Base-by-base conservation (phyloP, 2,329 filamentous ascomycete species). In the Diaporthe nobilis region DNA sequence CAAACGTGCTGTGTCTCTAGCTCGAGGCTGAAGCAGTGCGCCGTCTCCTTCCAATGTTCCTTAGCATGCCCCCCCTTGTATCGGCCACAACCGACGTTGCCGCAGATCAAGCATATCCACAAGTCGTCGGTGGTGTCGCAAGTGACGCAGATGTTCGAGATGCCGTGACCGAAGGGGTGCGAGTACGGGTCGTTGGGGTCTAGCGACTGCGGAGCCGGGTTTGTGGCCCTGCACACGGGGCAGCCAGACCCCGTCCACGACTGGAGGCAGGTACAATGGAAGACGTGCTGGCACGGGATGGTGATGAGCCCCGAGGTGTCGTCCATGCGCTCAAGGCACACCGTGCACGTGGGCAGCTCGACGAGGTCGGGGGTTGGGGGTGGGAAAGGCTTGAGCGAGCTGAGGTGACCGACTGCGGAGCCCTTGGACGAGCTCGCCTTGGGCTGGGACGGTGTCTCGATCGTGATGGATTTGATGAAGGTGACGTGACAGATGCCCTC, bases 251-350 rank as follows among this genome's bases (percentile, higher is more conserved):
- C 96, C 82, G 94, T 95, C 97, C 97, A 99, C 82, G 97, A 98
- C 81, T 98, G 94, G 0, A 99, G 88, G 84, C 97, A 99, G 1
- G 93, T 96, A 82, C 97, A 98, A 83, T 99, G 97, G 82, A 99
- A 99, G 71, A 98, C 95, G 81, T 99, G 97, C 81, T 98, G 96
- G 82, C 97, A 99, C 42, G 97, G 93, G 55, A 98, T 98, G 0
- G 97, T 99, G 82, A 99, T 91, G 3, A 99, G 88, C 0, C 97
- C 97, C 0, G 95, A 97, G 0, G 96, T 98, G 83, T 98, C 96
- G 81, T 99, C 97, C 97, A 99, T 99, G 65, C 96, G 93, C 83
- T 99, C 97, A 7, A 99, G 89, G 79, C 97, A 99, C 13, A 99
- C 97, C 0, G 97, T 96, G 78, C 97, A 99, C 1, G 97, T 98